phyloP scores from a whole-genome alignment of 176 grass and related monocot species.

The Cenchrus americanus region DNA sequence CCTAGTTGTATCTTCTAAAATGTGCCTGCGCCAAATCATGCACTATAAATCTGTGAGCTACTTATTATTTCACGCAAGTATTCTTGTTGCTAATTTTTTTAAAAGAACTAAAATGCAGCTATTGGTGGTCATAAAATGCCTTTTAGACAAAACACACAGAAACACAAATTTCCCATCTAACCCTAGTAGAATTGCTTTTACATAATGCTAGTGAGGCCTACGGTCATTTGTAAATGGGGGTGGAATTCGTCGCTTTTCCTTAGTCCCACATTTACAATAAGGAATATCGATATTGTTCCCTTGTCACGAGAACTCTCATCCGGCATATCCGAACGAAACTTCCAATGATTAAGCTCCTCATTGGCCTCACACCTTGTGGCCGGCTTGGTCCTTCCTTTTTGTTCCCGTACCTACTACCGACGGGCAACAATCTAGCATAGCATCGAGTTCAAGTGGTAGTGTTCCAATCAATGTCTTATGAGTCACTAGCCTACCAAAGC shows the following conservation, averaged over 20 bases:
- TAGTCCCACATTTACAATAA: conserved; percentile 27
- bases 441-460: conserved; percentile 27
- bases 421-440: conserved; percentile 17
- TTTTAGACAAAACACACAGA: conserved; percentile 53
- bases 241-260: conserved; percentile 23
- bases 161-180: conserved; percentile 3
- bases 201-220: conserved; percentile 30
- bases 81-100: conserved; percentile 39
- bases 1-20: too few species aligned
- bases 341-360: conserved; percentile 60
- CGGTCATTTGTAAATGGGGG: conserved; percentile 46
- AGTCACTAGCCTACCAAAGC: too few species aligned
- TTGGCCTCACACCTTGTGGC: conserved; percentile 50
- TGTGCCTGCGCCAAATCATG: too few species aligned
- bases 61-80: conserved; percentile 4
- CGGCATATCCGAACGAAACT: conserved; percentile 54
- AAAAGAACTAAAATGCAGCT: conserved; percentile 46
- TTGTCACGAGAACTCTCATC: conserved; percentile 45
- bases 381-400: conserved; percentile 9
- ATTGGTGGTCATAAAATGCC: conserved; percentile 36
- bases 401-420: conserved; percentile 9
- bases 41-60: too few species aligned
- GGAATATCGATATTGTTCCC: conserved; percentile 34
- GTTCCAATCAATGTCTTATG: conserved; percentile 49
- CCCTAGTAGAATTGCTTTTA: conserved; percentile 44